Evolutionary conservation across 2,329 filamentous ascomycete species (phyloP), one percentile per base, ranked within the genome.

Genomic region (Penicillium aurantiogriseum): DNA sequence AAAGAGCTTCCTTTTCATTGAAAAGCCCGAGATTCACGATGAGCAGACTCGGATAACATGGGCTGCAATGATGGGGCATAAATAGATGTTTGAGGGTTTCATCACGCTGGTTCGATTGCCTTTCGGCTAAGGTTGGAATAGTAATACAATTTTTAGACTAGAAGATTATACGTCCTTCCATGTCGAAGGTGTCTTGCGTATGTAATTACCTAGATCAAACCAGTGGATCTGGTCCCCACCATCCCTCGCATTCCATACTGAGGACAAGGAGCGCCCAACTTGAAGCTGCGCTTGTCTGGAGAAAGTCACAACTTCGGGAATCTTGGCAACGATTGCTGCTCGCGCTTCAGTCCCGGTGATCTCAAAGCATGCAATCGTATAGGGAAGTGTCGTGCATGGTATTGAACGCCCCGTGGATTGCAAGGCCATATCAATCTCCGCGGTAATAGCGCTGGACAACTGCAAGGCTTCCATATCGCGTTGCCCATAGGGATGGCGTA

Each of bases 1-100:
- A 8, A 46, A 58, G n/a, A 65, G 56, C 1, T 61, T 63, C 31
- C 67, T 69, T 39, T 58, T 70, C 36, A 57, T 69, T 36, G 56
- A 66, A 8, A 58, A 58, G 49, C 61, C 60, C 1, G 63, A 64
- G 3, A 63, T 67, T 40, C 66, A 64, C 36, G 68, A 72, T 35
- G 60, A 67, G 11, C 45, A 46, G 19, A 31, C 51, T 2, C 7
- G 4, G 4, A 19, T 45, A 3, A 56, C 57, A 1, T 56, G 46
- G 44, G 23, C 43, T n/a, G 31, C 19, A 10, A 62, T 62, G 58
- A 60, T 60, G 51, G 45, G 46, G 2, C 38, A 51, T 51, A 21
- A 17, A 21, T 50, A 21, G 15, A 2, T 4, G 5, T 33, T 13
- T 19, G 43, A 19, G 10, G 15, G 23, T 5, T 19, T 19, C 2